Percentiles rank a stretch among this genome's conserved stretches.
Conservation (phyloP, 163 green algal species). For the Prototheca stagnorum region DNA sequence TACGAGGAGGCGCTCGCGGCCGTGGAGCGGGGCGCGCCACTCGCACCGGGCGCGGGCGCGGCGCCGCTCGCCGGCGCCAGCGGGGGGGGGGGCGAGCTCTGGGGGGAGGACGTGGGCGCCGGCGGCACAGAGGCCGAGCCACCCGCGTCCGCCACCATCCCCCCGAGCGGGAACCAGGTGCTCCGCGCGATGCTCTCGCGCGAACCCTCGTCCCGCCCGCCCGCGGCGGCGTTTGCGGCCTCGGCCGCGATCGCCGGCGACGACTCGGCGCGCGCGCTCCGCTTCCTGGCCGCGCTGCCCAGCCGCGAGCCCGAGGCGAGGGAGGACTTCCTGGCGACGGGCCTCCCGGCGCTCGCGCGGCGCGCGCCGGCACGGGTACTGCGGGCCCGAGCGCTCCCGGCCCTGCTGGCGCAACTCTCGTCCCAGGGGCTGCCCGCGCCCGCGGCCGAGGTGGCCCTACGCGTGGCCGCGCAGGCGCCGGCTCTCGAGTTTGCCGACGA, state of each 20-base stretch:
- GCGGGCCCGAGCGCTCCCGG: not conserved
- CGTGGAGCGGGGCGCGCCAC: too few relatives aligned
- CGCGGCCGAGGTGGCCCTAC: not conserved
- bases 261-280: slow-evolving; percentile 38
- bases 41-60: too few relatives aligned
- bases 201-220: slow-evolving; percentile 10
- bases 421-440: not conserved
- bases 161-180: too few relatives aligned
- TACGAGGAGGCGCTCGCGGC: too few relatives aligned
- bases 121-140: too few relatives aligned
- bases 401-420: not conserved
- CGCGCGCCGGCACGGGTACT: slow-evolving; percentile 1
- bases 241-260: slow-evolving; percentile 37
- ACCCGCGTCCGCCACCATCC: too few relatives aligned
- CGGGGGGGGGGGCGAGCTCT: too few relatives aligned
- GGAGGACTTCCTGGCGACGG: slow-evolving; percentile 28
- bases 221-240: slow-evolving; percentile 17
- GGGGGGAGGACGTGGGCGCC: too few relatives aligned
- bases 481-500: too few relatives aligned
- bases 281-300: slow-evolving; percentile 46
- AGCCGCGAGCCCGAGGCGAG: slow-evolving; percentile 33
- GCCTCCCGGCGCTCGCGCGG: slow-evolving; percentile 25
- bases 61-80: too few relatives aligned
- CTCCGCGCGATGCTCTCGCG: slow-evolving; percentile 28
- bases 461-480: not conserved